Conservation (phyloP, 1,284 basidiomycete genomes). For the Naganishia cerealis region DNA sequence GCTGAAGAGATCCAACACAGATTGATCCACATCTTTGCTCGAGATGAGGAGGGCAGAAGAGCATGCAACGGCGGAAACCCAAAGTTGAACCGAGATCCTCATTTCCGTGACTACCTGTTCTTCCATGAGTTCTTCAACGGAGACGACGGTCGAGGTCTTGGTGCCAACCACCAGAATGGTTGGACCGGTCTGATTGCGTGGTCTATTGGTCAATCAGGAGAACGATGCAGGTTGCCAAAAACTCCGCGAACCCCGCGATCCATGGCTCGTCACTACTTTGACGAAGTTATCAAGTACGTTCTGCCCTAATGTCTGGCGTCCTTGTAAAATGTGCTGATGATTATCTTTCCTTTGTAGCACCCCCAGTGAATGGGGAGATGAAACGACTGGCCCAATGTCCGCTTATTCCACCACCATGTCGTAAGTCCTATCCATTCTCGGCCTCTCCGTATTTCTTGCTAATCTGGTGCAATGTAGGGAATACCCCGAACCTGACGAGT, state of each 20-base stretch:
- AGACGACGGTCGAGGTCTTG: slow-evolving; percentile 84
- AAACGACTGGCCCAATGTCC: slow-evolving; percentile 43
- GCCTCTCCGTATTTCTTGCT: not conserved
- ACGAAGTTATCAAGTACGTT: slow-evolving; percentile 57
- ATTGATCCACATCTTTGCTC: slow-evolving; percentile 90
- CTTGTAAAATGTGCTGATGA: not conserved
- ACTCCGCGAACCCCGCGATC: slow-evolving; percentile 86
- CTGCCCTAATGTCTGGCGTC: not conserved
- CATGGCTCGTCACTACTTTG: slow-evolving; percentile 89
- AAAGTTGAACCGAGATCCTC: slow-evolving; percentile 85
- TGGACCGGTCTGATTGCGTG: slow-evolving; percentile 93
- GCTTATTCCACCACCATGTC: slow-evolving; percentile 32
- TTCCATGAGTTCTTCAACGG: slow-evolving; percentile 80
- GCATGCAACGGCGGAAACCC: slow-evolving; percentile 88
- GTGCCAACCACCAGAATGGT: slow-evolving; percentile 95
- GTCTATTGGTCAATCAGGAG: slow-evolving; percentile 82
- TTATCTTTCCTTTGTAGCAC: slow-evolving; percentile 35
- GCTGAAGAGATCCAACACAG: slow-evolving; percentile 97
- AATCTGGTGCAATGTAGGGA: slow-evolving; percentile 25
- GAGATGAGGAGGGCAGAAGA: slow-evolving; percentile 78
- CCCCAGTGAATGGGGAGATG: slow-evolving; percentile 48
- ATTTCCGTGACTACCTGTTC: slow-evolving; percentile 93
- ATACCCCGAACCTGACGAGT: slow-evolving; percentile 42
- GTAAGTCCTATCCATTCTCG: slow-evolving; percentile 8
- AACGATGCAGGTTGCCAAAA: slow-evolving; percentile 77